A percentile compares a stretch with the other conserved stretches of the same genome.
Evolutionary conservation across 305 asterid species (phyloP).

Genomic region (Striga hermonthica): DNA sequence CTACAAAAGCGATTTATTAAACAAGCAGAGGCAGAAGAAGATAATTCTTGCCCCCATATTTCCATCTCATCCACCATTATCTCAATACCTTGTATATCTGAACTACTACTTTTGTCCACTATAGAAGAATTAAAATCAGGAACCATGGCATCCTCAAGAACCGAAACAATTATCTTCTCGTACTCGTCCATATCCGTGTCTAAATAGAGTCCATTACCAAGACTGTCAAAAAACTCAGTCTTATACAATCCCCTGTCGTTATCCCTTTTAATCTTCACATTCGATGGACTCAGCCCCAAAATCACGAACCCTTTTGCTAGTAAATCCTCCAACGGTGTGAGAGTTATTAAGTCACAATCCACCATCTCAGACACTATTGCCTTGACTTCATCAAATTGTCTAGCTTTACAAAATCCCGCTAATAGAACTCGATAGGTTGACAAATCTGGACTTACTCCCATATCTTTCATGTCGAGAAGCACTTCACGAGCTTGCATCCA

Average conservation of each 20-base stretch:
- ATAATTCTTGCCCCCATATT: constrained; percentile 76
- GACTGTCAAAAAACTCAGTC: constrained; percentile 74
- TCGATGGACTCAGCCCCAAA: constrained; percentile 53
- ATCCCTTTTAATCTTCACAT: constrained; percentile 79
- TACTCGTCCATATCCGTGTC: constrained; percentile 66
- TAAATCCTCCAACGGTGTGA: constrained; percentile 50
- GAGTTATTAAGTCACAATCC: constrained; percentile 39
- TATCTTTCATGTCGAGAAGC: constrained; percentile 73
- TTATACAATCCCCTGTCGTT: constrained; percentile 49
- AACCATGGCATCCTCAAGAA: constrained; percentile 62
- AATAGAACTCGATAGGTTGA: constrained; percentile 68
- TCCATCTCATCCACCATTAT: constrained; percentile 53
- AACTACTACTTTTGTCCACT: constrained; percentile 33
- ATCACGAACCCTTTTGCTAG: constrained; percentile 50
- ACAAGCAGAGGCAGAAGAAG: constrained; percentile 43
- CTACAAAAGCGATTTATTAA: constrained; percentile 44
- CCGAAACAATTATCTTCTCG: constrained; percentile 44
- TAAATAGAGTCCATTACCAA: constrained; percentile 89
- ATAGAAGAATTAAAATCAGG: constrained; percentile 56
- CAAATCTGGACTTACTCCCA: constrained; percentile 45
- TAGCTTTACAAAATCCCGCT: constrained; percentile 70
- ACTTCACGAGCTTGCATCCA: constrained; percentile 58
- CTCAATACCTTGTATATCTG: constrained; percentile 36
- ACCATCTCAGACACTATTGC: constrained; percentile 52
- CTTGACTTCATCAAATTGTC: constrained; percentile 65